These are phyloP conservation scores for Heritiera fomes DNA, from an alignment of 345 rosid genomes.

Conservation along the genomic window DNA sequence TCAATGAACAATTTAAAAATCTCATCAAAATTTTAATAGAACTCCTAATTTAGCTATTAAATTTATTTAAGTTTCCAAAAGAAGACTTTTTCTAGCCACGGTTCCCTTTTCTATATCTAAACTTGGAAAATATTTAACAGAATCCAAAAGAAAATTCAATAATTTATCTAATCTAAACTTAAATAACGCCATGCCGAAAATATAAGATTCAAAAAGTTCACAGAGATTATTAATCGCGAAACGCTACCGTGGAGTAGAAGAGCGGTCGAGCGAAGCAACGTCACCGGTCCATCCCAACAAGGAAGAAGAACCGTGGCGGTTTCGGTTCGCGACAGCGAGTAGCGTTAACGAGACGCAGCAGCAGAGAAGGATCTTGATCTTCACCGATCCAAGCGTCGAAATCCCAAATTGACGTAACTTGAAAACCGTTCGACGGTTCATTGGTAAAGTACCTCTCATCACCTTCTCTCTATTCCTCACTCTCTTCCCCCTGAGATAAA, in stretches of 20 bases:
- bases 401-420: constrained; percentile 54
- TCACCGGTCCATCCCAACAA: constrained; percentile 40
- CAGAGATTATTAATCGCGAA: not conserved
- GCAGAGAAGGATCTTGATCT: constrained; percentile 62
- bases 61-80: not conserved
- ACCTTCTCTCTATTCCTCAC: not conserved
- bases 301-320: constrained; percentile 31
- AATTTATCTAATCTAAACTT: not conserved
- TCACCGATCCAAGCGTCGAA: constrained; percentile 45
- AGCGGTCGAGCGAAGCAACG: constrained; percentile 38
- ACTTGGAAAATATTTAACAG: not conserved
- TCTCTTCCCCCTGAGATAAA: not conserved
- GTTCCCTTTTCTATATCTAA: not conserved
- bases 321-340: constrained; percentile 46
- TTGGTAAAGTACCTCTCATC: constrained; percentile 66
- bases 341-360: constrained; percentile 50
- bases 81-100: not conserved
- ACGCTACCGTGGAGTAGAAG: constrained; percentile 55
- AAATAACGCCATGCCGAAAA: not conserved
- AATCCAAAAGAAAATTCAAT: not conserved
- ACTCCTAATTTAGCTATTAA: not conserved
- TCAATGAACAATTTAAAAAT: not conserved
- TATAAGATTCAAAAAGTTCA: not conserved
- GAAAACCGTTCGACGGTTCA: constrained; percentile 66
- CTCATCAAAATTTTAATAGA: not conserved